Evolutionary conservation across 2,329 filamentous ascomycete genomes (phyloP).

Genomic region (Cercospora sp.): DNA sequence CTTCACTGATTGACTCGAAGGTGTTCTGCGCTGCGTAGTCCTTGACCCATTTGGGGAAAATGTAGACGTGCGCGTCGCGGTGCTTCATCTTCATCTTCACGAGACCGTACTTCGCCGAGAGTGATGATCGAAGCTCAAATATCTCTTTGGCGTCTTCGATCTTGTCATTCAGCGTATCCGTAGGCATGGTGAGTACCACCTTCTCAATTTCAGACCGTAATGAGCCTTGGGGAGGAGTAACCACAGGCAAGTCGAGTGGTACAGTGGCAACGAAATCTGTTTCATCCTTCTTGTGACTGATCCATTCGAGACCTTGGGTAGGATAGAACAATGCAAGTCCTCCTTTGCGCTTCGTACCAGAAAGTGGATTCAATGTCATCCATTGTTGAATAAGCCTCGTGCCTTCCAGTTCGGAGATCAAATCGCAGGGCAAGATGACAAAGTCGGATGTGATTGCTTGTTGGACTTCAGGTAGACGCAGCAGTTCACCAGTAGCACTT

Average conservation of each 20-base stretch:
- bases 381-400: slow-evolving; percentile 83
- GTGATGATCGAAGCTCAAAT: slow-evolving; percentile 70
- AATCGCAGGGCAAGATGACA: slow-evolving; percentile 85
- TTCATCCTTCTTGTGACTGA: slow-evolving; percentile 80
- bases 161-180: slow-evolving; percentile 82
- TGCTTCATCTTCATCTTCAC: slow-evolving; percentile 80
- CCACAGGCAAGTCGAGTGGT: slow-evolving; percentile 60
- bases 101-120: slow-evolving; percentile 67
- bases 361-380: slow-evolving; percentile 68
- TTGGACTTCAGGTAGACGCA: slow-evolving; percentile 80
- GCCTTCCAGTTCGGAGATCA: slow-evolving; percentile 86
- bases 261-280: slow-evolving; percentile 87
- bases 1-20: slow-evolving; percentile 85
- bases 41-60: slow-evolving; percentile 89
- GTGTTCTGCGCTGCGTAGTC: slow-evolving; percentile 79
- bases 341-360: slow-evolving; percentile 64
- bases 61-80: slow-evolving; percentile 90
- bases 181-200: slow-evolving; percentile 82
- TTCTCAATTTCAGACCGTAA: slow-evolving; percentile 70
- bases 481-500: slow-evolving; percentile 84
- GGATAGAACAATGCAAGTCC: slow-evolving; percentile 90
- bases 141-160: slow-evolving; percentile 72
- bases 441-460: slow-evolving; percentile 81
- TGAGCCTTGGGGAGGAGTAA: slow-evolving; percentile 62
- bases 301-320: slow-evolving; percentile 67